A percentile compares a stretch with the other conserved stretches of the same genome.
phyloP scores from a whole-genome alignment of 257 asterid genomes.

The Craterostigma plantagineum region DNA sequence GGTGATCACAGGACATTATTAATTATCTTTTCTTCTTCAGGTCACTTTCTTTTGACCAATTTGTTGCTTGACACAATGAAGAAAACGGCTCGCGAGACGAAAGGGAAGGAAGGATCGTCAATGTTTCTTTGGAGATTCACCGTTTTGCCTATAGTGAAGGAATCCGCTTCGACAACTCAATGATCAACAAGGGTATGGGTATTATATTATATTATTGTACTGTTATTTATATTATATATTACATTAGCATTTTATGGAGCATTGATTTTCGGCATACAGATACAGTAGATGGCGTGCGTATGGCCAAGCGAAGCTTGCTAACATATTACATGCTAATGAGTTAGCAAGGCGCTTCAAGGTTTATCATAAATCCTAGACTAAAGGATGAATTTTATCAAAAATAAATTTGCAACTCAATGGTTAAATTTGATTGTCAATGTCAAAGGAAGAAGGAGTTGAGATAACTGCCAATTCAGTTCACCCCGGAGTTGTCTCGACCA shows the following conservation, averaged over 20 bases:
- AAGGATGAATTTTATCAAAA: neutral
- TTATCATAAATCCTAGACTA: neutral
- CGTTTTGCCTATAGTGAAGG: conserved; percentile 37
- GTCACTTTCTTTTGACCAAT: conserved; percentile 69
- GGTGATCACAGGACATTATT: no score
- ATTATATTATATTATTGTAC: neutral
- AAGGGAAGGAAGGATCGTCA: conserved; percentile 82
- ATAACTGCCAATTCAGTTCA: conserved; percentile 73
- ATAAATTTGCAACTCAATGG: neutral
- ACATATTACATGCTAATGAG: conserved; percentile 57
- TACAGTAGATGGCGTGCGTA: conserved; percentile 35
- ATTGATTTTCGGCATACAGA: conserved; percentile 19
- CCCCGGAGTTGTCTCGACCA: conserved; percentile 65
- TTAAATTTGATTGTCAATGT: neutral
- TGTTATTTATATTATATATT: no score
- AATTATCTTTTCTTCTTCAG: no score
- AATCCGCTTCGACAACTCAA: conserved; percentile 48
- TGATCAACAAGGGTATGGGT: conserved; percentile 30
- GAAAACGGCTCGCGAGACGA: conserved; percentile 37
- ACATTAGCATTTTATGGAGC: neutral
- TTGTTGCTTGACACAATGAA: conserved; percentile 68
- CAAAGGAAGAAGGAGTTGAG: conserved; percentile 62
- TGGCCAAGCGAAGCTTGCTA: conserved; percentile 82
- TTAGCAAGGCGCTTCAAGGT: conserved; percentile 38
- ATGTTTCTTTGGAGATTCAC: conserved; percentile 63